Percentiles rank a stretch among this genome's conserved stretches.
These are phyloP conservation scores for Ramaria rubella DNA, from an alignment of 768 basidiomycete species.

Conservation along the genomic window DNA sequence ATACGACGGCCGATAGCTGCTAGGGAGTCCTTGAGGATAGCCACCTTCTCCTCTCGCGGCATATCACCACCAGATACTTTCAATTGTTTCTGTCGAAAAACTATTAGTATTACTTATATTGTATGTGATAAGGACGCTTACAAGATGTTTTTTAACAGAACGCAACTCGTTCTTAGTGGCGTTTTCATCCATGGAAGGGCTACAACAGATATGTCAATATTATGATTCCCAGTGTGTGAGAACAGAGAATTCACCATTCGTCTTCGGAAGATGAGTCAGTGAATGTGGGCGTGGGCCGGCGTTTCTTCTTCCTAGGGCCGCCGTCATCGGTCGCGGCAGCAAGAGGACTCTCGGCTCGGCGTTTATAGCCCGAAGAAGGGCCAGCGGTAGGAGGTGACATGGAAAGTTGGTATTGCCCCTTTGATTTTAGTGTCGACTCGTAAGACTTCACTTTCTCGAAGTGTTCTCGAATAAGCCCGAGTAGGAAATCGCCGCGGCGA, in stretches of 20 bases:
- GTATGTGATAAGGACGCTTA: slow-evolving; percentile 31
- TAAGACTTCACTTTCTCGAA: slow-evolving; percentile 88
- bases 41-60: slow-evolving; percentile 92
- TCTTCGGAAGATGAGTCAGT: slow-evolving; percentile 92
- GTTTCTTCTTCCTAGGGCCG: slow-evolving; percentile 66
- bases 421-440: slow-evolving; percentile 69
- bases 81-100: slow-evolving; percentile 70
- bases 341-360: slow-evolving; percentile 81
- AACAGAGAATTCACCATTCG: slow-evolving; percentile 53
- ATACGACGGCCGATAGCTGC: slow-evolving; percentile 91
- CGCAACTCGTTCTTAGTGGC: slow-evolving; percentile 91
- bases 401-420: slow-evolving; percentile 64
- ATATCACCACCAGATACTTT: slow-evolving; percentile 91
- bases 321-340: slow-evolving; percentile 73
- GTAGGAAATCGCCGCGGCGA: slow-evolving; percentile 90
- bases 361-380: slow-evolving; percentile 66
- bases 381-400: slow-evolving; percentile 50
- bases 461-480: slow-evolving; percentile 77
- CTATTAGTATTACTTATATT: not conserved
- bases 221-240: slow-evolving; percentile 5
- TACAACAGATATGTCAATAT: slow-evolving; percentile 24
- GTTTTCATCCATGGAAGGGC: slow-evolving; percentile 92
- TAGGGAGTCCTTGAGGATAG: slow-evolving; percentile 90
- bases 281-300: slow-evolving; percentile 92
- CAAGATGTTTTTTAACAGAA: slow-evolving; percentile 94